Percentiles rank a stretch among this genome's conserved stretches.
Evolutionary conservation across 139 green algal genomes (phyloP).

Genomic region (Spirogloea muscicola): DNA sequence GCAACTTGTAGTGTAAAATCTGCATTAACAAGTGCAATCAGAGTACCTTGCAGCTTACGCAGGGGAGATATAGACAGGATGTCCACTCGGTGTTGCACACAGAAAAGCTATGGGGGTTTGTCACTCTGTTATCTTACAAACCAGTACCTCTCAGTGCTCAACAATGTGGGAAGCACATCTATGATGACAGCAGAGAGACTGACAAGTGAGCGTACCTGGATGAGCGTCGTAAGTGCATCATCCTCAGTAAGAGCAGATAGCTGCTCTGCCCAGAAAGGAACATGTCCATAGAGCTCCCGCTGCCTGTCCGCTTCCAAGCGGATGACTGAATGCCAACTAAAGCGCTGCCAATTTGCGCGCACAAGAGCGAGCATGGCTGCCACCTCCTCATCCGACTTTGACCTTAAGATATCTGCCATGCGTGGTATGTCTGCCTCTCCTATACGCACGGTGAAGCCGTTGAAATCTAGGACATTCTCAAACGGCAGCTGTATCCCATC

Average conservation of each 20-base stretch:
- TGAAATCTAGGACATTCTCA: conserved; percentile 26
- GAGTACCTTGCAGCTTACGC: no score
- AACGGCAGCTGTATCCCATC: conserved; percentile 35
- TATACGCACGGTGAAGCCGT: conserved; percentile 11
- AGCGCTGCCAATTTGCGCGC: conserved; percentile 11
- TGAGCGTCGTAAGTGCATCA: conserved; percentile 25
- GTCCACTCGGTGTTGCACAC: no score
- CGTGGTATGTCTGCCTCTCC: conserved; percentile 20
- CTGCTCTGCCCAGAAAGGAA: not conserved
- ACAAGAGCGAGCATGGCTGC: not conserved
- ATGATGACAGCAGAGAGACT: no score
- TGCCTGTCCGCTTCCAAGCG: conserved; percentile 9
- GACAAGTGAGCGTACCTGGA: conserved; percentile 23
- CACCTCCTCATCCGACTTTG: not conserved
- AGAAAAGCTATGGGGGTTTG: no score
- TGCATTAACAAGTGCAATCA: no score
- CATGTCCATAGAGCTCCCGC: conserved; percentile 18
- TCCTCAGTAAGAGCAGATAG: conserved; percentile 7
- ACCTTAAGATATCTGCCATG: conserved; percentile 26
- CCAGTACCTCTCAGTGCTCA: no score
- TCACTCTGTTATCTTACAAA: no score
- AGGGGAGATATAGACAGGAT: no score
- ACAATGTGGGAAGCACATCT: no score
- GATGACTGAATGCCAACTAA: conserved; percentile 5
- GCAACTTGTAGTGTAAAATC: conserved; percentile 31